Conservation (phyloP, 1,139 yeast genomes). For the Saccharomyces hybrid region DNA sequence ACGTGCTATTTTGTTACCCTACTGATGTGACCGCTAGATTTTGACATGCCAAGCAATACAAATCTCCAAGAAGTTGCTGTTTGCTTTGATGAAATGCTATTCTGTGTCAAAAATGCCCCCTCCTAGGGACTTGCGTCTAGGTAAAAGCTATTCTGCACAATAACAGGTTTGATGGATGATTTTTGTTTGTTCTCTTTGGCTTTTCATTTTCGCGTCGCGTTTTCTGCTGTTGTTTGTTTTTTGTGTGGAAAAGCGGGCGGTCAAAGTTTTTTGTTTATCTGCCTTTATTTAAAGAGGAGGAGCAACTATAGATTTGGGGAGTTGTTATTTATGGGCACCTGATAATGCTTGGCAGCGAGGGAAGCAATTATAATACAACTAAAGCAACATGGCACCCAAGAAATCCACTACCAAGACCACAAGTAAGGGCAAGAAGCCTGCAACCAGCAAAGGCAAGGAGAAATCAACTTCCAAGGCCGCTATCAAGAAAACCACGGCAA, state of each 20-base stretch:
- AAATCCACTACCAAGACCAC: slow-evolving; percentile 2
- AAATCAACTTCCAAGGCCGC: slow-evolving; percentile 2
- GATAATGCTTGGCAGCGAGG: neutral
- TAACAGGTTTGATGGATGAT: neutral
- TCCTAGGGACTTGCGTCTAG: neutral
- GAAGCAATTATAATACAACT: neutral
- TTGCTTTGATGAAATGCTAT: neutral
- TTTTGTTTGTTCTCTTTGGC: neutral
- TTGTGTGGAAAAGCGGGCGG: slow-evolving; percentile 1
- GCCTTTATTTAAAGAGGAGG: neutral
- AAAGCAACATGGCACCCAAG: slow-evolving; percentile 9
- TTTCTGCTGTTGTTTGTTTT: neutral
- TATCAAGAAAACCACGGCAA: slow-evolving; percentile 5
- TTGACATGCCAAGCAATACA: neutral
- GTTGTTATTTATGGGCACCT: neutral
- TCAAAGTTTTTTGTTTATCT: slow-evolving; percentile 1
- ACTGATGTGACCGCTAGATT: neutral
- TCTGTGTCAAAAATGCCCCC: neutral
- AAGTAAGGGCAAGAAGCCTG: neutral
- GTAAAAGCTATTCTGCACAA: neutral
- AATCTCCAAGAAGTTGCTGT: neutral
- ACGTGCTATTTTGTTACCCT: neutral
- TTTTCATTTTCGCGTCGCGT: neutral
- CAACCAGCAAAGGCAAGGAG: neutral
- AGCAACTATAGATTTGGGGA: neutral